Base-by-base conservation (phyloP, 441 rosid genomes). In the Adansonia madagascariensis region DNA sequence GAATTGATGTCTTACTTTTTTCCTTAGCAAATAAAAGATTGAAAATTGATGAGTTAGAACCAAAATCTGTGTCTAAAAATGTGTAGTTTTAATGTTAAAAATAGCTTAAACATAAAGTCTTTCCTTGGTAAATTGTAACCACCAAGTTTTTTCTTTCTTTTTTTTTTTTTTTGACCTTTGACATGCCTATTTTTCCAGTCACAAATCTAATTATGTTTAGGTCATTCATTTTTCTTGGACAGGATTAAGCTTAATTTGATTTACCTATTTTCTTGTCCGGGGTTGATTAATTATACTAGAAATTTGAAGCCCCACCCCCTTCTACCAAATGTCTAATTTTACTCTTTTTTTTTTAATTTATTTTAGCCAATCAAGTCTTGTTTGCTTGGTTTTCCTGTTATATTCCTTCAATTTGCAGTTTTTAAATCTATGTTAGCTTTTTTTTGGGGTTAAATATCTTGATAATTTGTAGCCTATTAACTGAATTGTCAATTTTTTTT, bases 281-380 rank as follows among this genome's bases (percentile, higher is more conserved):
- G 18, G 35, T 66, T 60, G 5, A 17, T 77, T 11, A 27, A 3
- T 24, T 44, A 6, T 27, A 12, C 43, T 17, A 53, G 77, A 53
- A 52, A 44, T 61, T 70, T 74, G 56, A 56, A 65, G 75, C 27
- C 31, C 50, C 39, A 0, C 27, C 27, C 1, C 55, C 9, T 73
- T 64, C 44, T 68, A 10, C 55, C 73, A 55, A 43, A 63, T 80
- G 73, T 72, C 77, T 41, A 27, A 35, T 12, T 73, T 60, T 74
- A 1, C 8, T 24, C 3, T 1, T 14, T 10, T 39, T 17, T 78
- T 15, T 69, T 70, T 1, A 27, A 27, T 27, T 27, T 27, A 17
- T 18, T 56, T 63, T 63, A 17, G 15, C 44, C n/a, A 15, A 8
- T 6, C 17, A 64, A 64, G 70, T 7, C 70, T 35, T 4, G 22